Conservation (phyloP, 1,284 basidiomycete species). For the Pseudozyma pruni region DNA sequence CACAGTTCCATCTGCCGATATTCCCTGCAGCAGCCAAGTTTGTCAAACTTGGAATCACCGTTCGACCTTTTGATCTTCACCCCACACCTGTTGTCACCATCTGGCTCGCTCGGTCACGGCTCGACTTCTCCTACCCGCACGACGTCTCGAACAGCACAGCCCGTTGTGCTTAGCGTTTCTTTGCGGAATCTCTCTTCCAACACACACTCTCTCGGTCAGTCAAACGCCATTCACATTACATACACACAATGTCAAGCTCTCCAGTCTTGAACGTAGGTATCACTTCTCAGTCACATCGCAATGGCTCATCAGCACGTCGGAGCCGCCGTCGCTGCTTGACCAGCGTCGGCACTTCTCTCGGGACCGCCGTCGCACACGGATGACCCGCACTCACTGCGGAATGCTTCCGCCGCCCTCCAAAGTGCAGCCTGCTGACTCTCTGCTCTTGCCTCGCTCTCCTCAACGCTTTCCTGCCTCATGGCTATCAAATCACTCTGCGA, state of each 20-base stretch:
- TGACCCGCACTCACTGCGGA: no score
- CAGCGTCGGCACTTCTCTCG: no score
- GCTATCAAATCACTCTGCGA: no score
- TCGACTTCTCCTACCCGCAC: neutral
- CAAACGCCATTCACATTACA: slow-evolving; percentile 10
- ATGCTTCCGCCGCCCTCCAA: neutral
- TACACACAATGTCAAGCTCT: slow-evolving; percentile 54
- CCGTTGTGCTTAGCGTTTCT: slow-evolving; percentile 15
- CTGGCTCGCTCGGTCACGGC: neutral
- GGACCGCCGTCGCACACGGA: no score
- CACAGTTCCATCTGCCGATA: slow-evolving; percentile 29
- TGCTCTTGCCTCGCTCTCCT: neutral
- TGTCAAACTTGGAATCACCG: neutral
- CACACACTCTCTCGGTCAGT: slow-evolving; percentile 15
- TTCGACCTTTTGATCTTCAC: neutral
- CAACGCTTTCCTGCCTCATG: no score
- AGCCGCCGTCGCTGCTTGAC: no score
- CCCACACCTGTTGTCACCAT: no score
- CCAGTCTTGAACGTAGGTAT: slow-evolving; percentile 64
- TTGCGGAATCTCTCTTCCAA: slow-evolving; percentile 5
- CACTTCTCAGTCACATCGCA: no score
- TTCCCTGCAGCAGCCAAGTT: neutral
- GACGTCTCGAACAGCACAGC: slow-evolving; percentile 1
- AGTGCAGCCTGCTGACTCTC: slow-evolving; percentile 2
- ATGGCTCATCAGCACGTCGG: no score